phyloP scores from a whole-genome alignment of 352 stramenopile genomes.

The Blastocystis sp. region DNA sequence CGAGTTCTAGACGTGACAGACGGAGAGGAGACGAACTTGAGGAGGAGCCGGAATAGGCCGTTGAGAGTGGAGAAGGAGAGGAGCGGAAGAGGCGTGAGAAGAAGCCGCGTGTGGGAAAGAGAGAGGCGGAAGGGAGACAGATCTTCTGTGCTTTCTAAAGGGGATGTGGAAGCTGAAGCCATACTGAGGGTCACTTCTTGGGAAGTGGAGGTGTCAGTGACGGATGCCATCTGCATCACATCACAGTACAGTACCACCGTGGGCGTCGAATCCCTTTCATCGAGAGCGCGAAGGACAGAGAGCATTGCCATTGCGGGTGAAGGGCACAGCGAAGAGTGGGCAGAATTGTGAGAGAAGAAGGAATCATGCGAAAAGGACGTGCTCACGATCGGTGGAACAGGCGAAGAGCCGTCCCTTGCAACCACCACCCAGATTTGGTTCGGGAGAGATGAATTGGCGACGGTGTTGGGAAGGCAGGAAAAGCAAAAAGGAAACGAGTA shows the following conservation, averaged over 20 bases:
- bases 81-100: no score
- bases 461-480: not conserved
- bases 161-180: not conserved
- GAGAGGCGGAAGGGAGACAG: not conserved
- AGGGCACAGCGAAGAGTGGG: not conserved
- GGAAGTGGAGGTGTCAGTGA: no score
- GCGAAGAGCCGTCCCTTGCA: not conserved
- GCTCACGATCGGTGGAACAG: not conserved
- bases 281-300: not conserved
- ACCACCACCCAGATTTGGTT: not conserved
- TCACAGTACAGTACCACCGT: not conserved
- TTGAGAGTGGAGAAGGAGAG: no score
- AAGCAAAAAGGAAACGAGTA: not conserved
- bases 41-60: no score
- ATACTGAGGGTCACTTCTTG: not conserved
- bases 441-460: not conserved
- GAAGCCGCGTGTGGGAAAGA: not conserved
- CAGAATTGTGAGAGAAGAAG: slow-evolving; percentile 17
- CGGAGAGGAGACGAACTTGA: slow-evolving; percentile 12
- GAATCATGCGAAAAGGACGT: not conserved
- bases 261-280: not conserved
- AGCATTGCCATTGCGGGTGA: not conserved
- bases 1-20: not conserved
- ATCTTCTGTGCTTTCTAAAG: not conserved
- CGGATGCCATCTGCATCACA: not conserved